Evolutionary conservation across 2,329 filamentous ascomycete species (phyloP).

Genomic region (Emmonsia crescens): DNA sequence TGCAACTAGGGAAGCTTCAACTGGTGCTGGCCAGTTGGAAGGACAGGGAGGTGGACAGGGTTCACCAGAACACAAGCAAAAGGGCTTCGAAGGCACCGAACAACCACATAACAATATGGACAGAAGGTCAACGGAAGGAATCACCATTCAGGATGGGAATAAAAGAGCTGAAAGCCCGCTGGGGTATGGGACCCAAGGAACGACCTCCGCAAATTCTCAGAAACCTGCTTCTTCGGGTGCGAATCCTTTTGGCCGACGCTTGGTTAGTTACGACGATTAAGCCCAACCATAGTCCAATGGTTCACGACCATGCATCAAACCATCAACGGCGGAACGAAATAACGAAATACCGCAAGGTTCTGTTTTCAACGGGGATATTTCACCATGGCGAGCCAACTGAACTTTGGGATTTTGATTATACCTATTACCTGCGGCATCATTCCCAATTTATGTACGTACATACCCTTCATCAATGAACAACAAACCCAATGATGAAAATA

Average conservation of each 20-base stretch:
- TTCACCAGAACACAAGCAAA: background rate
- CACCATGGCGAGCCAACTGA: background rate
- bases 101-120: background rate
- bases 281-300: background rate
- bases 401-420: background rate
- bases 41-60: background rate
- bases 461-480: slow-evolving; percentile 5
- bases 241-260: slow-evolving; percentile 1
- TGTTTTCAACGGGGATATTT: background rate
- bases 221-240: background rate
- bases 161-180: background rate
- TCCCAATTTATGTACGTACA: background rate
- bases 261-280: slow-evolving; percentile 1
- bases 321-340: background rate
- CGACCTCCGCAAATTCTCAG: background rate
- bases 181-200: background rate
- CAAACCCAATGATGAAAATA: slow-evolving; percentile 63
- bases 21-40: background rate
- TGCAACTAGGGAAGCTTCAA: background rate
- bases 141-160: background rate
- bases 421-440: background rate
- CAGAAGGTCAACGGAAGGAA: background rate
- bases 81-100: background rate
- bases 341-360: background rate
- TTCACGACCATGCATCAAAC: background rate